phyloP scores from a whole-genome alignment of 176 grass and related monocot species.

The Tillandsia fasciculata region DNA sequence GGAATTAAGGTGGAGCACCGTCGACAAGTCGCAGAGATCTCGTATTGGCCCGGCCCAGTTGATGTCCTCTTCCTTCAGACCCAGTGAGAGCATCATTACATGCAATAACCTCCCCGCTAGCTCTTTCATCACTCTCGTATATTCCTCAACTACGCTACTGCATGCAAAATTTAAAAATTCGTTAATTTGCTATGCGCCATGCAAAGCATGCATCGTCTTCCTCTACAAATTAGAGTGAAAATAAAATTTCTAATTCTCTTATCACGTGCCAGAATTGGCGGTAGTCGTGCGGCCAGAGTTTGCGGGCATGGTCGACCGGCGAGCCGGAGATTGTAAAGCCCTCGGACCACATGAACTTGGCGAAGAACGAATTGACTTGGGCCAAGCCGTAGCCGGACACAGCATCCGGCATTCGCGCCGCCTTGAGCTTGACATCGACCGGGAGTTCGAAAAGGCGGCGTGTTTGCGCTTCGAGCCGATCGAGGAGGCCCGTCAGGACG shows the following conservation, averaged over 20 bases:
- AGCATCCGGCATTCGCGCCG: conserved; percentile 41
- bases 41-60: conserved; percentile 24
- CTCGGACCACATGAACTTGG: conserved; percentile 99
- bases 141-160: conserved; percentile 92
- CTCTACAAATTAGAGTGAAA: neutral
- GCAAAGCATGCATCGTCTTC: no score
- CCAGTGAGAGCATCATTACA: conserved; percentile 54
- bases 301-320: conserved; percentile 51
- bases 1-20: conserved; percentile 53
- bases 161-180: neutral
- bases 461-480: conserved; percentile 43
- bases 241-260: neutral
- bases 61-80: conserved; percentile 48
- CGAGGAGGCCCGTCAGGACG: conserved; percentile 29
- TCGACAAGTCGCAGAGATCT: conserved; percentile 31
- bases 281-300: conserved; percentile 87
- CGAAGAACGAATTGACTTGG: conserved; percentile 95
- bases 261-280: conserved; percentile 56
- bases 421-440: conserved; percentile 48
- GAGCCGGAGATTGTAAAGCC: conserved; percentile 83
- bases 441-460: conserved; percentile 74
- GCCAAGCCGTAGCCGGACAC: conserved; percentile 69
- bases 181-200: no score
- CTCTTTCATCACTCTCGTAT: conserved; percentile 53
- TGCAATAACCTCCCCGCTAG: conserved; percentile 45